Base-by-base conservation (phyloP, 768 basidiomycete genomes). In the Agaricus subrufescens region DNA sequence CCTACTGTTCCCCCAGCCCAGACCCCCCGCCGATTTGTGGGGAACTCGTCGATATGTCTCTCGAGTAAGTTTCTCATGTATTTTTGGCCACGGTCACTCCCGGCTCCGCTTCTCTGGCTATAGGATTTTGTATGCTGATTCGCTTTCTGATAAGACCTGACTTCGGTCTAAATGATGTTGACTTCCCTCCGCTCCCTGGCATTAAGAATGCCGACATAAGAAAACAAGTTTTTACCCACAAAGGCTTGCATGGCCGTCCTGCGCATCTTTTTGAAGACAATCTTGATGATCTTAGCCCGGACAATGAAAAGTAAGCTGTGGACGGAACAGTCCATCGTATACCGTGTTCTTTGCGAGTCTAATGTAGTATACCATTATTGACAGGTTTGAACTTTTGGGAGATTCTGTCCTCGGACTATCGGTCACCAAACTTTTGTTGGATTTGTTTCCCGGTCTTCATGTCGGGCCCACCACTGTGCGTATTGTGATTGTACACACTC, bases 401-500 rank as follows among this genome's bases (percentile, higher is more conserved):
- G 90, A 92, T 66, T 73, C 83, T 4, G 88, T 92, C 34, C 75
- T 92, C 1, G 81, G 82, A 25, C 68, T 91, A 23, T 71, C 82
- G 29, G 83, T 91, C 34, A 91, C 90, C 0, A 70, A 66, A 50
- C 75, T 91, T 37, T 71, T 92, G 66, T 67, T 79, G 46, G 78
- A 86, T 23, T 75, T 78, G 64, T 87, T 81, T 69, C 90, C 89
- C 0, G 75, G 80, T 50, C 69, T 92, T 19, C 84, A 81, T 19
- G 90, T 92, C 40, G 90, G 90, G 2, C 88, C 90, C 15, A 82
- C 85, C 3, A 89, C 90, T 54, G 90, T 87, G 66, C 66, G 81
- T 66, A 23, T 30, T 39, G 34, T 34, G 11, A 4, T 31, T 31
- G 4, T 9, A 31, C 4, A 10, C 1, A n/a, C 23, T 43, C 49